Percentiles rank a stretch among this genome's conserved stretches.
phyloP scores from a whole-genome alignment of 768 basidiomycete species.

The Calocybe indica region DNA sequence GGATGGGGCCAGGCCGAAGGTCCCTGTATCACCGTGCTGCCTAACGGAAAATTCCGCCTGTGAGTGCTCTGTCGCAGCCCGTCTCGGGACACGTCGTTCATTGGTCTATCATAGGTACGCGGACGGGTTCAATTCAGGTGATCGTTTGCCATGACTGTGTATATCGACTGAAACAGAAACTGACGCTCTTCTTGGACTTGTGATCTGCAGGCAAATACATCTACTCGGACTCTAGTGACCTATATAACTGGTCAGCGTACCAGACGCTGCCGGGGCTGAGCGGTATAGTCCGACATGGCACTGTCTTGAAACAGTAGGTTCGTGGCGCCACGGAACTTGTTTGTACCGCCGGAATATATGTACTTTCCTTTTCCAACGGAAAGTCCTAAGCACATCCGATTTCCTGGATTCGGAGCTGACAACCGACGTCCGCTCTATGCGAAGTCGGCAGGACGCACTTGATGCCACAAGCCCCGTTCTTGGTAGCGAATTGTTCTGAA shows the following conservation, averaged over 20 bases:
- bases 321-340: not conserved
- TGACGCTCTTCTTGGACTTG: not conserved
- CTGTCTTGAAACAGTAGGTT: slow-evolving; percentile 22
- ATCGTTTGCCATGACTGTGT: not conserved
- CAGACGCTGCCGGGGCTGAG: slow-evolving; percentile 21
- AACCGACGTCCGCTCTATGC: too few species aligned
- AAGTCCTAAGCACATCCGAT: too few species aligned
- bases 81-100: too few species aligned
- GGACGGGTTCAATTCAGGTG: slow-evolving; percentile 24
- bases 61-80: slow-evolving; percentile 9
- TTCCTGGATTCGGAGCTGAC: too few species aligned
- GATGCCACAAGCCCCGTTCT: too few species aligned
- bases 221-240: slow-evolving; percentile 27
- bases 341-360: too few species aligned
- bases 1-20: slow-evolving; percentile 30
- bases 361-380: too few species aligned
- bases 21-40: slow-evolving; percentile 22
- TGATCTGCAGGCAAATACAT: slow-evolving; percentile 24
- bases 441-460: too few species aligned
- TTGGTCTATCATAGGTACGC: slow-evolving; percentile 15
- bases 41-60: slow-evolving; percentile 26
- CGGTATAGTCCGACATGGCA: slow-evolving; percentile 25
- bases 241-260: slow-evolving; percentile 25
- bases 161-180: not conserved
- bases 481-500: too few species aligned